Evolutionary conservation across 306 rosid genomes (phyloP).

Genomic region (Malus sylvestris): DNA sequence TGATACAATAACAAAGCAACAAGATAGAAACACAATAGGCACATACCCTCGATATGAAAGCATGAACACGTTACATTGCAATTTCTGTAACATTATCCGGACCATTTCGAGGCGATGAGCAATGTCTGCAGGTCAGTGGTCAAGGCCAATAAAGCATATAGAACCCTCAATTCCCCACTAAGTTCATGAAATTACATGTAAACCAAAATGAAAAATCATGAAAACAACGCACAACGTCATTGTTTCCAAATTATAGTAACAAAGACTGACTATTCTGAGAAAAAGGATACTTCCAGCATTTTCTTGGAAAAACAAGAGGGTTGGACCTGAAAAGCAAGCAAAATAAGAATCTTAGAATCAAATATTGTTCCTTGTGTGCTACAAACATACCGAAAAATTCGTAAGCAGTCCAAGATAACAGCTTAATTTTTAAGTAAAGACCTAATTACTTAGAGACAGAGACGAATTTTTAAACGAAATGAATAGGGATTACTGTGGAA

Average conservation of each 20-base stretch:
- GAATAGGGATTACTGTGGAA: neutral
- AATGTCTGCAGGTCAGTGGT: constrained; percentile 68
- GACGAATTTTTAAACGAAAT: neutral
- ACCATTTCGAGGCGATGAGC: constrained; percentile 99
- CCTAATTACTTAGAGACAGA: neutral
- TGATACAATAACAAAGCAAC: neutral
- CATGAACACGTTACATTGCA: constrained; percentile 91
- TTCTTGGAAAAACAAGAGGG: constrained; percentile 94
- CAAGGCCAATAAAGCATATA: constrained; percentile 45
- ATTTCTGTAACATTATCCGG: constrained; percentile 69
- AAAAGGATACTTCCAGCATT: constrained; percentile 99
- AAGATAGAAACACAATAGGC: neutral
- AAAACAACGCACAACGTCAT: neutral
- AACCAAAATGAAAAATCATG: neutral
- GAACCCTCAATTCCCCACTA: constrained; percentile 10
- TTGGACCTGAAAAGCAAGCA: constrained; percentile 72
- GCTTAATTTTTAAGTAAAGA: neutral
- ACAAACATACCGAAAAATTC: neutral
- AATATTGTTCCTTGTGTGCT: neutral
- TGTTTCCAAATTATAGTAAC: neutral
- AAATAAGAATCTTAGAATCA: neutral
- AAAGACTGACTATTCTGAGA: neutral
- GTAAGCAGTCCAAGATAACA: neutral
- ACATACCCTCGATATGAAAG: constrained; percentile 96
- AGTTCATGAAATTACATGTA: neutral